These are phyloP conservation scores for Cryptosporidium parvum DNA, from an alignment of 169 alveolate species.

Conservation along the genomic window DNA sequence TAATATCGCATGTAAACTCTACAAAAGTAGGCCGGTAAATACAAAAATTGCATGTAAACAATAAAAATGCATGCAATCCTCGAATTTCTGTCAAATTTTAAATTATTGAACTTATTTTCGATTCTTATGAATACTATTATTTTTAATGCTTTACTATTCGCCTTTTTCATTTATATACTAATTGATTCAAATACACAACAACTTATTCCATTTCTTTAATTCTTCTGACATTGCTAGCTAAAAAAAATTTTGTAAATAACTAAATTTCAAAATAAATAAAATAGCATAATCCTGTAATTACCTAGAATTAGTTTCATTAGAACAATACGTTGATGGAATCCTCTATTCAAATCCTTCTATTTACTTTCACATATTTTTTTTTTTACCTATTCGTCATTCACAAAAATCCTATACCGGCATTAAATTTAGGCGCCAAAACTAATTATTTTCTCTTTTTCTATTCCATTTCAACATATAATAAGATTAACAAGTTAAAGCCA, in stretches of 20 bases:
- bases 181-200: background rate
- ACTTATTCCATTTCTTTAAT: background rate
- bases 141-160: no score
- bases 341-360: background rate
- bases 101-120: background rate
- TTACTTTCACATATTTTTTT: no score
- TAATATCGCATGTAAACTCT: background rate
- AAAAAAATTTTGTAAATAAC: no score
- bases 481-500: background rate
- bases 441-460: no score
- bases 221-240: no score
- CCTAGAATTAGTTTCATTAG: no score
- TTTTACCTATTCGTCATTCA: background rate
- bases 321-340: background rate
- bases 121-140: background rate
- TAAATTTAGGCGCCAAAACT: background rate
- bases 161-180: no score
- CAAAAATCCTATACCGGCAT: background rate
- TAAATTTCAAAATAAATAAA: background rate
- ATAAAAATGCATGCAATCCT: conserved; percentile 35
- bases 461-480: no score
- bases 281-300: background rate
- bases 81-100: conserved; percentile 33
- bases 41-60: conserved; percentile 2
- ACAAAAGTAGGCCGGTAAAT: background rate